A percentile compares a stretch with the other conserved stretches of the same genome.
Conservation (phyloP, 1,284 basidiomycete species). For the Malassezia yamatoensis region DNA sequence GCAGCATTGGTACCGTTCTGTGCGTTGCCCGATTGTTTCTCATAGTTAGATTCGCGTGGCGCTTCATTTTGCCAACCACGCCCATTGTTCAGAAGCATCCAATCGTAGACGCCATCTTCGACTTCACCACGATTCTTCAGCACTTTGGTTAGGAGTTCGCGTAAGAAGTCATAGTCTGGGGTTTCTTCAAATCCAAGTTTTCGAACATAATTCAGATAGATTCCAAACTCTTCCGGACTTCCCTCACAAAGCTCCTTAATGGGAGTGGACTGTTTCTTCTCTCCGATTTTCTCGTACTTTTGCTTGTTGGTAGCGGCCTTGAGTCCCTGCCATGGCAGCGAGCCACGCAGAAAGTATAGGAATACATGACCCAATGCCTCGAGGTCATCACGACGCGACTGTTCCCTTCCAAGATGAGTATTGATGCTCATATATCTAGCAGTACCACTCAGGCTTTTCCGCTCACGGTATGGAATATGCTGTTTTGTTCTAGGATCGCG, state of each 20-base stretch:
- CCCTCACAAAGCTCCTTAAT: conserved; percentile 88
- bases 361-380: conserved; percentile 93
- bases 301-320: conserved; percentile 96
- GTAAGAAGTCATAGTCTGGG: conserved; percentile 88
- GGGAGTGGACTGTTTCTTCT: conserved; percentile 93
- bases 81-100: conserved; percentile 78
- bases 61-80: conserved; percentile 78
- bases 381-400: conserved; percentile 84
- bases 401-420: conserved; percentile 86
- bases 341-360: conserved; percentile 88
- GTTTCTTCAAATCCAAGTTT: conserved; percentile 85
- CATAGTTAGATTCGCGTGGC: background rate
- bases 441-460: conserved; percentile 78
- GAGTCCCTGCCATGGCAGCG: conserved; percentile 88
- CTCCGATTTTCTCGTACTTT: conserved; percentile 97
- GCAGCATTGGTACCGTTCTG: background rate
- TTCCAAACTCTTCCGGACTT: conserved; percentile 83
- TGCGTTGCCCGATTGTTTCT: background rate
- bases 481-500: conserved; percentile 92
- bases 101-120: conserved; percentile 81
- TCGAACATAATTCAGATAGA: conserved; percentile 77
- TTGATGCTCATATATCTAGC: conserved; percentile 97
- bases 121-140: conserved; percentile 75
- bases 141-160: conserved; percentile 81
- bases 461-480: conserved; percentile 90